A percentile compares a stretch with the other conserved stretches of the same genome.
These are phyloP conservation scores for Leishmania tarentolae DNA, from an alignment of 208 protist species.

Conservation along the genomic window DNA sequence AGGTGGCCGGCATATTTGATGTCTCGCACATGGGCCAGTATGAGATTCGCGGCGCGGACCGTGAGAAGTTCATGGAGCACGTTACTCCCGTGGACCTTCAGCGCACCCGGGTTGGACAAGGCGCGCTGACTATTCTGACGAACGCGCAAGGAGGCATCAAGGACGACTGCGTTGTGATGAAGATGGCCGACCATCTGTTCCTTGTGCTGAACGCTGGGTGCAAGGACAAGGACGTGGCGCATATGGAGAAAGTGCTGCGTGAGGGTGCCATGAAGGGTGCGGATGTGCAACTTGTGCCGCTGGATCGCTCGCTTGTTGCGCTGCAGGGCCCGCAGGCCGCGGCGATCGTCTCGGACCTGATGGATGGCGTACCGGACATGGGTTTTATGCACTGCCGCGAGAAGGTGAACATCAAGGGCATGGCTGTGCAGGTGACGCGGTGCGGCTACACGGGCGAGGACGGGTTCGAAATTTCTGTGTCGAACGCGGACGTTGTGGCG, in stretches of 20 bases:
- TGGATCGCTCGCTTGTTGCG: slow-evolving; percentile 87
- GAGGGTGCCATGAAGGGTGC: slow-evolving; percentile 54
- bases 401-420: slow-evolving; percentile 48
- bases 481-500: slow-evolving; percentile 35
- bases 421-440: slow-evolving; percentile 71
- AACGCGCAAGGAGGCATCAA: slow-evolving; percentile 94
- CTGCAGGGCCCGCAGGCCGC: slow-evolving; percentile 93
- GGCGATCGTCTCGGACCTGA: slow-evolving; percentile 49
- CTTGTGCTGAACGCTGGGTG: slow-evolving; percentile 97
- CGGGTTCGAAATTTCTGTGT: slow-evolving; percentile 97
- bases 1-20: slow-evolving; percentile 94
- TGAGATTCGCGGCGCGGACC: slow-evolving; percentile 89
- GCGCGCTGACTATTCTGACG: slow-evolving; percentile 91
- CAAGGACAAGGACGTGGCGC: slow-evolving; percentile 94
- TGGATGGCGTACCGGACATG: slow-evolving; percentile 35
- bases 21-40: slow-evolving; percentile 98
- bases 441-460: slow-evolving; percentile 99
- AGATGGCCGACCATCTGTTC: slow-evolving; percentile 87
- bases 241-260: slow-evolving; percentile 51
- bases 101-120: slow-evolving; percentile 36
- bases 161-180: slow-evolving; percentile 97
- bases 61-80: slow-evolving; percentile 93
- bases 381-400: slow-evolving; percentile 87
- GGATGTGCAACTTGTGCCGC: slow-evolving; percentile 81
- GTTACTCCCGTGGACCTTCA: slow-evolving; percentile 88